These are phyloP conservation scores for Haplosporangium sp. DNA, from an alignment of 371 early-diverging fungal species.

Conservation along the genomic window DNA sequence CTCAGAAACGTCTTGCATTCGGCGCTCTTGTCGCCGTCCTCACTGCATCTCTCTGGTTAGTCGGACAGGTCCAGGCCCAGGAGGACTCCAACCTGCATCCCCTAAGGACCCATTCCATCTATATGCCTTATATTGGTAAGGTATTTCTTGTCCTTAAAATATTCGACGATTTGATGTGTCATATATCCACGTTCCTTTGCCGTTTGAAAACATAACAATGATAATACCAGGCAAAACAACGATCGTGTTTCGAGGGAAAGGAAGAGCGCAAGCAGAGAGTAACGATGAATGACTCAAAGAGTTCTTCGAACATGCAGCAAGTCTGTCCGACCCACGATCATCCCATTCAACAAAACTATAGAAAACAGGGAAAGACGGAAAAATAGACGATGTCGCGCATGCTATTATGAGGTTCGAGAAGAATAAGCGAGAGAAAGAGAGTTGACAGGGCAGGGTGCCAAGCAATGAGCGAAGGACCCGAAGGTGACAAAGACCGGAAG, in stretches of 20 bases:
- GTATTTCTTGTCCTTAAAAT: neutral
- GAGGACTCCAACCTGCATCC: conserved; percentile 42
- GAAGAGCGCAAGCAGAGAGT: too few species aligned
- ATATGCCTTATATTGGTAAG: conserved; percentile 80
- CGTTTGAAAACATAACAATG: neutral
- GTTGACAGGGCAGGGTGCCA: too few species aligned
- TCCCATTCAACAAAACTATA: too few species aligned
- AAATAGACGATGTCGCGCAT: neutral
- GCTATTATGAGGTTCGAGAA: too few species aligned
- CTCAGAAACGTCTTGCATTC: too few species aligned
- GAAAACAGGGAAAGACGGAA: conserved; percentile 3
- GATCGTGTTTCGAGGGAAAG: too few species aligned
- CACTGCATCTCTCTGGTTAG: neutral
- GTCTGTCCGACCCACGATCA: neutral
- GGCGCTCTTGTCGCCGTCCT: too few species aligned
- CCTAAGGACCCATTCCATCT: conserved; percentile 73
- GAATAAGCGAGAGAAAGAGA: neutral
- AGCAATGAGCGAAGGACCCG: too few species aligned
- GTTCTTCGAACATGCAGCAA: too few species aligned
- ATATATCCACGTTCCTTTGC: neutral
- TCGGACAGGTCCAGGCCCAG: neutral
- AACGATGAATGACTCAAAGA: too few species aligned
- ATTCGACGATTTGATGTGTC: too few species aligned
- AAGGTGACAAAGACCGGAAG: conserved; percentile 3
- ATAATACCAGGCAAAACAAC: too few species aligned